Evolutionary conservation across 495 filamentous ascomycete genomes (phyloP), one percentile per base, ranked within the genome.

Genomic region (Endocarpon pusillum): DNA sequence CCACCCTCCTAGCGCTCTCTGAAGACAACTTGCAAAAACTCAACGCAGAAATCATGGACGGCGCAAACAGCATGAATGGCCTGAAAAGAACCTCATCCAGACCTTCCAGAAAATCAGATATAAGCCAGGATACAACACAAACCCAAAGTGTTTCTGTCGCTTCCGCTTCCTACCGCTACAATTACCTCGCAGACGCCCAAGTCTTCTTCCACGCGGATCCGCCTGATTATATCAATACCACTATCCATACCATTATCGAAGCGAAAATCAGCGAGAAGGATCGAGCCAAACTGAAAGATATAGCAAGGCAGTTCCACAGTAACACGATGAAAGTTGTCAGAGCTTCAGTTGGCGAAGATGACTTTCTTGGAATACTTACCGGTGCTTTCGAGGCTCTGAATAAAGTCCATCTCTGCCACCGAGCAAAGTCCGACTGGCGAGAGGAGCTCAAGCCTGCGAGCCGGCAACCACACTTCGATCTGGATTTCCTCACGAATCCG

Each of bases 371-470:
- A 24, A 21, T 28, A 3, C 24, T 43, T 21, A 4, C 35, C 1
- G 2, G n/a, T n/a, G 37, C 41, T 19, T 26, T 40, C 3, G 15
- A 1, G 15, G 14, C 12, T 5, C 32, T 43, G 41, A 12, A 39
- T 22, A 33, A 15, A 1, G 18, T 23, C 26, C 21, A 37, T 2
- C 21, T 11, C 2, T 41, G 40, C 16, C 12, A 3, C 4, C 33
- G 18, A 28, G 18, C 26, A 12, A 42, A 24, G 19, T n/a, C 40
- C 40, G 29, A 30, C 34, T 9, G 42, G 42, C 41, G 38, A 23
- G 7, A n/a, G 21, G 19, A 5, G 16, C 20, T 14, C 14, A 15
- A 3, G n/a, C 19, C 18, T 7, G 4, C 4, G 3, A 2, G 1
- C 6, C 16, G 20, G 15, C 18, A 4, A 18, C 8, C 6, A 11